A percentile compares a stretch with the other conserved stretches of the same genome.
Evolutionary conservation across 2,329 filamentous ascomycete species (phyloP).

Genomic region (Fusarium sp.): DNA sequence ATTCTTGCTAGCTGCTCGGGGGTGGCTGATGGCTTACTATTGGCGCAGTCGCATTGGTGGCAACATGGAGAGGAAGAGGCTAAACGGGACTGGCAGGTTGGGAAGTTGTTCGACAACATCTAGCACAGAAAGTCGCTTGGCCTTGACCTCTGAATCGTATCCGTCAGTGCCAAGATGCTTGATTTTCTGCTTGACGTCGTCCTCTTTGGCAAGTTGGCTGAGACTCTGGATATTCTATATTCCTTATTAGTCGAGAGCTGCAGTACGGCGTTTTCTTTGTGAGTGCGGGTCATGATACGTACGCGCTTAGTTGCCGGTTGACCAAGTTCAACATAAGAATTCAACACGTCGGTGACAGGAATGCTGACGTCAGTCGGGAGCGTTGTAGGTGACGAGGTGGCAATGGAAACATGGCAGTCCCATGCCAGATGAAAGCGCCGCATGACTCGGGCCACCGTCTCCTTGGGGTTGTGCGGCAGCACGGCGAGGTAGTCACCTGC

Average conservation of each 20-base stretch:
- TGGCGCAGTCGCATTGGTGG: slow-evolving; percentile 81
- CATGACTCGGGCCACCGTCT: slow-evolving; percentile 67
- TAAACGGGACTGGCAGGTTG: too few relatives aligned
- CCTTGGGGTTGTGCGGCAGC: slow-evolving; percentile 75
- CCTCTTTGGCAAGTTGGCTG: too few relatives aligned
- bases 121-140: slow-evolving; percentile 72
- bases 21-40: slow-evolving; percentile 56
- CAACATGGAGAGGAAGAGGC: slow-evolving; percentile 58
- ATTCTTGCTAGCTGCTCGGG: too few relatives aligned
- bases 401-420: too few relatives aligned
- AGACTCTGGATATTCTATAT: too few relatives aligned
- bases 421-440: too few relatives aligned
- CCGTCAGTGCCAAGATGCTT: too few relatives aligned
- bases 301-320: slow-evolving; percentile 77
- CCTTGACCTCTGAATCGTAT: slow-evolving; percentile 49
- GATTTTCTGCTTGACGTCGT: too few relatives aligned
- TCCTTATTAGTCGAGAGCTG: too few relatives aligned
- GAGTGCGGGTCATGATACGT: slow-evolving; percentile 30
- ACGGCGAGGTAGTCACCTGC: slow-evolving; percentile 82
- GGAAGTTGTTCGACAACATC: slow-evolving; percentile 70
- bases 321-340: slow-evolving; percentile 77
- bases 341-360: slow-evolving; percentile 64
- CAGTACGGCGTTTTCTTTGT: too few relatives aligned
- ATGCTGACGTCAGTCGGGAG: slow-evolving; percentile 56
- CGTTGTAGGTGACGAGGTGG: slow-evolving; percentile 54